Evolutionary conservation across 208 protist species (phyloP).

Genomic region (Vickermania spadyakhi): DNA sequence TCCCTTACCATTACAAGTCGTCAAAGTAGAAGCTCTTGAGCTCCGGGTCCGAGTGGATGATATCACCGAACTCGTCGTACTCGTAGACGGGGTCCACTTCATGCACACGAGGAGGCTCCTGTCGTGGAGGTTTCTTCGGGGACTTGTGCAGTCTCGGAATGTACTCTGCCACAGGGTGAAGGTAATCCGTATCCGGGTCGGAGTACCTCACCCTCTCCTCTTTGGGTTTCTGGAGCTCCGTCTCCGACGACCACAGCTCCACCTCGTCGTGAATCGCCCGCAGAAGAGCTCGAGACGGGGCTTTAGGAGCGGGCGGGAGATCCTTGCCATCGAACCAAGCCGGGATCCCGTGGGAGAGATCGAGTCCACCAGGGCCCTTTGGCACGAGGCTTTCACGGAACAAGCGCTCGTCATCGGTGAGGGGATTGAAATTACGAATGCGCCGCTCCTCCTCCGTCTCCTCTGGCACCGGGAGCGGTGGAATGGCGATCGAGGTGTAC

Average conservation of each 20-base stretch:
- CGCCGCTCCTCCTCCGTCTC: background rate
- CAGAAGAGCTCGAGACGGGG: conserved; percentile 14
- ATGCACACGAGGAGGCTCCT: background rate
- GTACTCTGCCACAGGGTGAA: background rate
- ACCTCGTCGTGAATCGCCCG: conserved; percentile 37
- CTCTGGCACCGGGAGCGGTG: background rate
- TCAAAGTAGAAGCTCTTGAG: background rate
- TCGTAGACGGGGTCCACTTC: background rate
- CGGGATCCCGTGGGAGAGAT: background rate
- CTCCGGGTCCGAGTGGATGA: background rate
- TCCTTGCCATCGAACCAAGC: background rate
- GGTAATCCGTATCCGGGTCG: background rate
- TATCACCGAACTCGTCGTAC: background rate
- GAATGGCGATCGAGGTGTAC: conserved; percentile 22
- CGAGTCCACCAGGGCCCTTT: background rate
- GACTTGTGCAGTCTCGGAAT: background rate
- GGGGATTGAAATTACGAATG: background rate
- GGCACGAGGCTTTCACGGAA: background rate
- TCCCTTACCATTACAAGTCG: background rate
- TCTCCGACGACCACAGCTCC: conserved; percentile 12
- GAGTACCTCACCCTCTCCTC: background rate
- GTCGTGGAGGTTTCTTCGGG: background rate
- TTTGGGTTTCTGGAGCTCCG: background rate
- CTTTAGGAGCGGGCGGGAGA: background rate
- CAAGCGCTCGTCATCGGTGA: background rate